Base-by-base conservation (phyloP, 495 filamentous ascomycete species). In the Pseudotulostoma volvatum region DNA sequence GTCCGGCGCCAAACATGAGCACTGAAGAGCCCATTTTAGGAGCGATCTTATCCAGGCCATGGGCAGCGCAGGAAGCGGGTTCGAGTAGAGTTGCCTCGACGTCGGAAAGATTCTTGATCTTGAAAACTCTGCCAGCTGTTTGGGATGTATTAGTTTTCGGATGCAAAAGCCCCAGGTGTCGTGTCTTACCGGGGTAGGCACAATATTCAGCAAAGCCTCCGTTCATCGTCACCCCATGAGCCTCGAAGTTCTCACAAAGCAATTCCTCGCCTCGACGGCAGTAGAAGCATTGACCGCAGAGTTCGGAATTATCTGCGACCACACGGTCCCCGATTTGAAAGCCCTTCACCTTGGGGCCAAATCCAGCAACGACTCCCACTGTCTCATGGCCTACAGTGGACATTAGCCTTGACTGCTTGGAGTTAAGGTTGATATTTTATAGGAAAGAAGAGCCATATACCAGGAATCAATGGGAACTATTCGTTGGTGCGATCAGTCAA, bases 181-280 rank as follows among this genome's bases (percentile, higher is more conserved):
- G 11, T 4, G 18, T 37, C 52, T 34, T 47, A 60, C 57, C 55
- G 20, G 51, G 55, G 44, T 64, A 67, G 11, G 59, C 56, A 36
- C 66, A 73, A 64, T 79, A 83, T 49, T 81, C 77, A 32, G 77
- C 78, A 44, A 81, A 81, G 14, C 77, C 77, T 36, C 78, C 78
- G 34, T 77, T 68, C 57, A 78, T 58, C 41, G 63, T 66, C 33
- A 77, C 75, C 37, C 76, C 76, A 42, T 81, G 73, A 21, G 73
- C 71, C 45, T 72, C 58, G 45, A 79, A 79, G 54, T 80, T 62
- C 58, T 83, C 78, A 50, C 78, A 83, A 39, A 81, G 70, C 20
- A 83, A 56, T 33, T 72, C 67, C 42, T 80, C 63, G 20, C 77
- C 78, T 34, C 73, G 71, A 39, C 76, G 73, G 55, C 77, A 83